phyloP scores from a whole-genome alignment of 345 rosid species.

The Nephelium lappaceum region DNA sequence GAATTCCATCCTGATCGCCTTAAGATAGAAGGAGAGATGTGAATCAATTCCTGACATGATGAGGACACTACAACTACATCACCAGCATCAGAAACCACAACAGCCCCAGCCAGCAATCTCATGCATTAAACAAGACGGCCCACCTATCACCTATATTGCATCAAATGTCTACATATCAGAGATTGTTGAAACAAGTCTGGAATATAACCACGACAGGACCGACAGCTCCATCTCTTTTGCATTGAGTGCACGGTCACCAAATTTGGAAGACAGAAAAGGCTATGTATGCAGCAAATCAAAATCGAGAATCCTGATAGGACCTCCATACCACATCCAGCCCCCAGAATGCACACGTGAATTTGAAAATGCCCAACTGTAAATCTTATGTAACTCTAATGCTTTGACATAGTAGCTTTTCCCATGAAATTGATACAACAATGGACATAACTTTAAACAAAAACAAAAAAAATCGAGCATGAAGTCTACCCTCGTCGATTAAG shows the following conservation, averaged over 20 bases:
- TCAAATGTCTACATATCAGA: background rate
- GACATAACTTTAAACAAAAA: background rate
- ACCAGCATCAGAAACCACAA: background rate
- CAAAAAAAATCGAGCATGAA: background rate
- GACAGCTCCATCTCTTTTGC: background rate
- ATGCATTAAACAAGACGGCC: background rate
- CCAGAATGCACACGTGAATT: background rate
- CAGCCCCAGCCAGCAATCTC: background rate
- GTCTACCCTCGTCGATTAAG: slow-evolving; percentile 35
- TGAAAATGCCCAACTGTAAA: background rate
- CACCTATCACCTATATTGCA: background rate
- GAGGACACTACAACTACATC: background rate
- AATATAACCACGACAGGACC: background rate
- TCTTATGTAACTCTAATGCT: background rate
- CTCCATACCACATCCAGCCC: background rate
- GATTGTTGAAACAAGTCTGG: background rate
- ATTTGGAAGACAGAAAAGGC: background rate
- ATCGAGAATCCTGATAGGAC: background rate
- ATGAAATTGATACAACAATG: background rate
- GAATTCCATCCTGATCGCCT: background rate
- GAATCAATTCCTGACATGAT: background rate
- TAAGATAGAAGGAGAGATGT: background rate
- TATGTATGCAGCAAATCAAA: background rate
- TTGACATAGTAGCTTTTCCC: background rate
- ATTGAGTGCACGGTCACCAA: background rate